These are phyloP conservation scores for Periconia digitata DNA, from an alignment of 2,329 filamentous ascomycete species.

Conservation along the genomic window DNA sequence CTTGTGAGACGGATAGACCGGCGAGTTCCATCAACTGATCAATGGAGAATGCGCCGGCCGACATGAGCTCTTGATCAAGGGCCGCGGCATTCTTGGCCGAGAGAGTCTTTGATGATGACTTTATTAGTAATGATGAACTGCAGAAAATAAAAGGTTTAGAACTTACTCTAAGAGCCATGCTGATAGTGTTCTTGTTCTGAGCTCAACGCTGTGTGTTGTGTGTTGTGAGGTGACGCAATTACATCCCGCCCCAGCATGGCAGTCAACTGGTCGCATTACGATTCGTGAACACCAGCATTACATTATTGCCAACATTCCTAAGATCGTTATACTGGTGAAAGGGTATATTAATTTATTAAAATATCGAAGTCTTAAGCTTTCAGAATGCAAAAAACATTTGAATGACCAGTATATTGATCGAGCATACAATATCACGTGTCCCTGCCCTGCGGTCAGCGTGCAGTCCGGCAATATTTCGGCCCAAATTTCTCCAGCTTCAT, in stretches of 20 bases:
- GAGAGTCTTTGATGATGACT: constrained; percentile 69
- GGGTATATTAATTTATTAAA: not conserved
- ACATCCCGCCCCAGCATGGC: constrained; percentile 30
- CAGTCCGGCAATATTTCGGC: constrained; percentile 15
- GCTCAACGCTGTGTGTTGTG: not conserved
- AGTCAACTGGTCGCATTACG: too few relatives aligned
- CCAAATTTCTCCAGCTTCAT: constrained; percentile 13
- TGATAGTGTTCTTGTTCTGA: not conserved
- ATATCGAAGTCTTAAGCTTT: too few relatives aligned
- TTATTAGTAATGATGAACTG: constrained; percentile 1
- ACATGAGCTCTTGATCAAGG: constrained; percentile 94
- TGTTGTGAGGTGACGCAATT: constrained; percentile 21
- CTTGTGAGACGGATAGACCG: constrained; percentile 89
- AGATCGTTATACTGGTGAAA: not conserved
- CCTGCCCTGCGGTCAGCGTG: not conserved
- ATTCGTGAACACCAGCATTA: too few relatives aligned
- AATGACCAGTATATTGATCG: too few relatives aligned
- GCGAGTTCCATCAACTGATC: constrained; percentile 98
- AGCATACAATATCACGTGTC: constrained; percentile 21
- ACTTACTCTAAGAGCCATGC: constrained; percentile 29
- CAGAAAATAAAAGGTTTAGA: too few relatives aligned
- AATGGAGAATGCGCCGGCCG: constrained; percentile 80
- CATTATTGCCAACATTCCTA: too few relatives aligned
- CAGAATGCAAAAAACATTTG: too few relatives aligned
- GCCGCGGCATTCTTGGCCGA: constrained; percentile 84